phyloP scores from a whole-genome alignment of 257 asterid genomes.

The Rhazya stricta region DNA sequence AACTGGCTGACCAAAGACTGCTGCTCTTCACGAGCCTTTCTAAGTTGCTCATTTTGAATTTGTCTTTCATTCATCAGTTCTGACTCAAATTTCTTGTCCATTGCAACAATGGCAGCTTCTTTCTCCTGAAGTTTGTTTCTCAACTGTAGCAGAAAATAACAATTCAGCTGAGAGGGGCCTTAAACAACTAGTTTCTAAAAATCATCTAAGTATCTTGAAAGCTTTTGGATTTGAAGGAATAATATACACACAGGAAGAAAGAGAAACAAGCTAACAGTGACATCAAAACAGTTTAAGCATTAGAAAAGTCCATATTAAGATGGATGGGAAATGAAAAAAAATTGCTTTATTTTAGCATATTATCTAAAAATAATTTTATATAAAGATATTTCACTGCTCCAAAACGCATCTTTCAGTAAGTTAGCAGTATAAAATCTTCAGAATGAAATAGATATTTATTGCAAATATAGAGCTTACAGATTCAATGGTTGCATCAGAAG shows the following conservation, averaged over 20 bases:
- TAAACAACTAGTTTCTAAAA: conserved; percentile 1
- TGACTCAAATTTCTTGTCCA: conserved; percentile 40
- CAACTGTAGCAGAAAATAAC: conserved; percentile 44
- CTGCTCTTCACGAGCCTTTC: conserved; percentile 40
- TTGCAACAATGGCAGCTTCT: conserved; percentile 41
- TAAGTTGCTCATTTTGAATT: conserved; percentile 35
- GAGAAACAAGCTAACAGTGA: neutral
- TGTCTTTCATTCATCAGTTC: conserved; percentile 57
- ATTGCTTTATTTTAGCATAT: neutral
- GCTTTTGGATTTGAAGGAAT: neutral
- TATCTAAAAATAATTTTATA: neutral
- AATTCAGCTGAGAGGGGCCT: conserved; percentile 14
- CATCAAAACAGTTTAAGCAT: neutral
- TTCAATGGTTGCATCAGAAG: conserved; percentile 55
- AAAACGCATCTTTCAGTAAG: neutral
- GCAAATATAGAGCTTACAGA: conserved; percentile 48
- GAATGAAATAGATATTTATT: neutral
- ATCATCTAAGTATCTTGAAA: neutral
- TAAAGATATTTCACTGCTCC: neutral
- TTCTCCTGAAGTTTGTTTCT: conserved; percentile 48
- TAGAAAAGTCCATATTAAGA: neutral
- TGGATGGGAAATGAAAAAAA: neutral
- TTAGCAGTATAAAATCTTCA: neutral
- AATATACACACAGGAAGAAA: neutral
- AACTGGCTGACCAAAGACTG: conserved; percentile 40